A percentile compares a stretch with the other conserved stretches of the same genome.
These are phyloP conservation scores for Thraustotheca clavata DNA, from an alignment of 352 stramenopile species.

Conservation along the genomic window DNA sequence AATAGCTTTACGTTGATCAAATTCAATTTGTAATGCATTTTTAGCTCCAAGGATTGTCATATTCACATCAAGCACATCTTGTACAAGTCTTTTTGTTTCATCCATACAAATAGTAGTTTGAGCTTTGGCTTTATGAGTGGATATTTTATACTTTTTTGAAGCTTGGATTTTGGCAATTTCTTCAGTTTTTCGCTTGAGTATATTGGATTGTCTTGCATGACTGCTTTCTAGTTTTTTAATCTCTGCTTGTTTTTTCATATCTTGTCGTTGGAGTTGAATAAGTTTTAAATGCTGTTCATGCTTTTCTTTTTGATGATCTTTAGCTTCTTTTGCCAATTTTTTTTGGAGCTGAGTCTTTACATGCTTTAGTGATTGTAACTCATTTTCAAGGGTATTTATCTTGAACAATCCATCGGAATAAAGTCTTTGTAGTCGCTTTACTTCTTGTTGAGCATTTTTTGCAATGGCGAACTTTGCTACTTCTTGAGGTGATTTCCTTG, in stretches of 20 bases:
- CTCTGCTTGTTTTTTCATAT: slow-evolving; percentile 48
- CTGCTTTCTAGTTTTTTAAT: slow-evolving; percentile 37
- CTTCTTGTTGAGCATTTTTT: slow-evolving; percentile 6
- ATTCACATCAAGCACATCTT: slow-evolving; percentile 36
- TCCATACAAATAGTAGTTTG: slow-evolving; percentile 25
- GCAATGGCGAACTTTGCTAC: slow-evolving; percentile 14
- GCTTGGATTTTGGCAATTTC: slow-evolving; percentile 33
- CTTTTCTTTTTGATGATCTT: slow-evolving; percentile 36
- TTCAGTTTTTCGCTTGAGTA: slow-evolving; percentile 56
- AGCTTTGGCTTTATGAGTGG: neutral
- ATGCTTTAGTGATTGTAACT: slow-evolving; percentile 42
- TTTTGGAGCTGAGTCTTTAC: slow-evolving; percentile 36
- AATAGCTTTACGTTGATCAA: slow-evolving; percentile 45
- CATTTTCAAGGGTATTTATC: slow-evolving; percentile 38
- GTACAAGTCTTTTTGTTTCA: slow-evolving; percentile 27
- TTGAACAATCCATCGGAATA: slow-evolving; percentile 29
- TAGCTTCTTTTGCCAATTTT: slow-evolving; percentile 31
- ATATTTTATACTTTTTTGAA: slow-evolving; percentile 8
- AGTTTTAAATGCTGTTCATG: slow-evolving; percentile 38
- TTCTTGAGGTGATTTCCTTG: slow-evolving; percentile 28
- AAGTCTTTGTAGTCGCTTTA: slow-evolving; percentile 1
- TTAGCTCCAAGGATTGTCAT: slow-evolving; percentile 42
- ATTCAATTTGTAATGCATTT: slow-evolving; percentile 36
- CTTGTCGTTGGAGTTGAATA: slow-evolving; percentile 43
- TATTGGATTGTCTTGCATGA: slow-evolving; percentile 35